These are phyloP conservation scores for Phialophora tarda DNA, from an alignment of 2,329 filamentous ascomycete genomes.

Conservation along the genomic window DNA sequence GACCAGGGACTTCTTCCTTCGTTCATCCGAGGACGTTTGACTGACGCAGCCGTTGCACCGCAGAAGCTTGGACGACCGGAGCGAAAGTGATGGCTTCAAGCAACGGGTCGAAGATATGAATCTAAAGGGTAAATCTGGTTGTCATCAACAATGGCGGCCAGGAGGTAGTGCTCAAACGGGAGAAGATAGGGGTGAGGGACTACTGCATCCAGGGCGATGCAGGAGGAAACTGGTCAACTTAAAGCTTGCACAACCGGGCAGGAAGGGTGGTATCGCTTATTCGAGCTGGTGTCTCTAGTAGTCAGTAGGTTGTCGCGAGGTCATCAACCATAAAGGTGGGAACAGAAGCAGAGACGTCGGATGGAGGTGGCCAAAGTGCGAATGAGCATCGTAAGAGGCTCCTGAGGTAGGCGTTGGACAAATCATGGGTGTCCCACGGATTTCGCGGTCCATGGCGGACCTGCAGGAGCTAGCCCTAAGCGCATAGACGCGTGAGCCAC, in stretches of 20 bases:
- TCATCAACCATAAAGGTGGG: slow-evolving; percentile 15
- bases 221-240: slow-evolving; percentile 32
- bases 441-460: slow-evolving; percentile 18
- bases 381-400: slow-evolving; percentile 14
- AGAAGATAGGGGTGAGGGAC: slow-evolving; percentile 30
- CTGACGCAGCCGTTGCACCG: slow-evolving; percentile 9
- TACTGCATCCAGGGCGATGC: slow-evolving; percentile 21
- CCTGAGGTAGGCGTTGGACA: slow-evolving; percentile 12
- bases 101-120: slow-evolving; percentile 17
- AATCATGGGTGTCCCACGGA: slow-evolving; percentile 21
- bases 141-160: slow-evolving; percentile 29
- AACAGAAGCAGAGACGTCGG: slow-evolving; percentile 17
- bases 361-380: slow-evolving; percentile 34
- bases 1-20: background rate
- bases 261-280: slow-evolving; percentile 23
- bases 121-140: slow-evolving; percentile 16
- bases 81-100: background rate
- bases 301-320: slow-evolving; percentile 15
- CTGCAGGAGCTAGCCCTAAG: slow-evolving; percentile 15
- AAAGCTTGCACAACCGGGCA: slow-evolving; percentile 19
- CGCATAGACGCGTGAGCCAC: slow-evolving; percentile 19
- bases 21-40: background rate
- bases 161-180: slow-evolving; percentile 24
- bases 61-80: background rate
- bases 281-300: slow-evolving; percentile 18